These are phyloP conservation scores for Candida hungchunana DNA, from an alignment of 805 yeast genomes.

Conservation along the genomic window DNA sequence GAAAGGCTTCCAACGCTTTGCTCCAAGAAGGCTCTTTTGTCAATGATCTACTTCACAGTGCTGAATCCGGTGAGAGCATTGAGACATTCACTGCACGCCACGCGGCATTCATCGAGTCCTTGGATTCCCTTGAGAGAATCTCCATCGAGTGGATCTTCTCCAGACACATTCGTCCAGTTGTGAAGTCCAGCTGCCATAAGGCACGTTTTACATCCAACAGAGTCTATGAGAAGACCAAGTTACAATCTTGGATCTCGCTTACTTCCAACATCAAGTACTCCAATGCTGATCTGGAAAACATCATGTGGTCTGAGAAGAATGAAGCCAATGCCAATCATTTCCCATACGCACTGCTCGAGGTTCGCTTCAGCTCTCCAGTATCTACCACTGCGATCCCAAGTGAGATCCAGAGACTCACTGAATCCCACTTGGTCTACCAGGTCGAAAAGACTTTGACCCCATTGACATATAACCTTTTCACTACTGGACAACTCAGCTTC, in stretches of 20 bases:
- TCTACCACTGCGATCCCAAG: slow-evolving; percentile 20
- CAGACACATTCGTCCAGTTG: slow-evolving; percentile 22
- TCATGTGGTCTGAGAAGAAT: slow-evolving; percentile 17
- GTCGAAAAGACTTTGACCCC: slow-evolving; percentile 39
- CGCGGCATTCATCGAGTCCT: slow-evolving; percentile 4
- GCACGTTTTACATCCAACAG: slow-evolving; percentile 20
- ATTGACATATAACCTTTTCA: slow-evolving; percentile 26
- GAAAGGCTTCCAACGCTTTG: slow-evolving; percentile 33
- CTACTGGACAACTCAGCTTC: slow-evolving; percentile 28
- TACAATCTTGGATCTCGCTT: slow-evolving; percentile 23
- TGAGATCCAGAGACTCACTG: slow-evolving; percentile 33
- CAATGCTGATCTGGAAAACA: slow-evolving; percentile 6
- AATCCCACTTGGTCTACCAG: slow-evolving; percentile 45
- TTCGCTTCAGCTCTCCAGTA: slow-evolving; percentile 40
- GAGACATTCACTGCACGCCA: slow-evolving; percentile 13
- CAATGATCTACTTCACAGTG: slow-evolving; percentile 12
- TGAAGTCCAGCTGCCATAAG: slow-evolving; percentile 15
- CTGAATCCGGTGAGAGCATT: slow-evolving; percentile 9
- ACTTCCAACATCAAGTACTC: slow-evolving; percentile 22
- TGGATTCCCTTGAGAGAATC: slow-evolving; percentile 24
- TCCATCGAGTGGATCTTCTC: slow-evolving; percentile 28
- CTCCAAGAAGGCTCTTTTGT: slow-evolving; percentile 13
- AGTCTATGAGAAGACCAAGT: slow-evolving; percentile 1
- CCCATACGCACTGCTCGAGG: slow-evolving; percentile 47
- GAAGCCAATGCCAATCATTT: slow-evolving; percentile 24